Conservation (phyloP, 1,284 basidiomycete genomes). For the Hymenochaete sp. region DNA sequence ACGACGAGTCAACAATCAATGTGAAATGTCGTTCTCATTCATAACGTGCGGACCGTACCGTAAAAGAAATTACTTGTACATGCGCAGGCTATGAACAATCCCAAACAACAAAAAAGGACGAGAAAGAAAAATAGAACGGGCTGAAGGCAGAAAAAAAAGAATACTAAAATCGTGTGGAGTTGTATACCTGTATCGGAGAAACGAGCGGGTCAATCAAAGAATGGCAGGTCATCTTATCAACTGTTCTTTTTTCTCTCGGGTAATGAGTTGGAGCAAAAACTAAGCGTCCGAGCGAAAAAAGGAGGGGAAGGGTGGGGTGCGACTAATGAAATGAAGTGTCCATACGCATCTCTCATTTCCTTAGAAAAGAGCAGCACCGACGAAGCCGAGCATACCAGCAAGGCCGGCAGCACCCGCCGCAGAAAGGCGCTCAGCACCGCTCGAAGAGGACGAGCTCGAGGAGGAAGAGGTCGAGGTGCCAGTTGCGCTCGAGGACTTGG, state of each 20-base stretch:
- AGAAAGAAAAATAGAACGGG: background rate
- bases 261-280: too few relatives aligned
- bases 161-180: background rate
- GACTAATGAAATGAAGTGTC: background rate
- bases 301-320: background rate
- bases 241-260: too few relatives aligned
- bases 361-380: constrained; percentile 42
- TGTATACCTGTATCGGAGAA: constrained; percentile 1
- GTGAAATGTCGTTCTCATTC: too few relatives aligned
- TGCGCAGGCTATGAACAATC: too few relatives aligned
- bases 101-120: too few relatives aligned
- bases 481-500: constrained; percentile 6
- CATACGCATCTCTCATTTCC: background rate
- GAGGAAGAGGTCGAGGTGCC: constrained; percentile 16
- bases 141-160: background rate
- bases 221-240: background rate
- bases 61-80: too few relatives aligned
- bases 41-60: too few relatives aligned
- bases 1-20: too few relatives aligned
- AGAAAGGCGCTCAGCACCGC: constrained; percentile 21
- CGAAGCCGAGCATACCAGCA: constrained; percentile 38
- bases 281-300: background rate
- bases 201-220: background rate
- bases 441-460: constrained; percentile 15
- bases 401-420: constrained; percentile 30